Base-by-base conservation (phyloP, 192 early-diverging fungal genomes). In the Phycomyces blakesleeanus region DNA sequence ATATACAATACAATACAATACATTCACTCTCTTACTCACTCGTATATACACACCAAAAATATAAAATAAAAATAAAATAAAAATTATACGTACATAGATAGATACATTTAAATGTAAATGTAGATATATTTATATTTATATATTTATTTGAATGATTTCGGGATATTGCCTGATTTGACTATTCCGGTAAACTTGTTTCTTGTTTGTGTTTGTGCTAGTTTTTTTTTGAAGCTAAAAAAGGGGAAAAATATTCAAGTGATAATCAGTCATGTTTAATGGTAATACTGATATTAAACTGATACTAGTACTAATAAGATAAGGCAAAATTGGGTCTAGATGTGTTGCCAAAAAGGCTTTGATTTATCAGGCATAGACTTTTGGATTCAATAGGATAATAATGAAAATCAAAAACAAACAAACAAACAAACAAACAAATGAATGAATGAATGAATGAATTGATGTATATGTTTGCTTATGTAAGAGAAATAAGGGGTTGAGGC, bases 161-260 rank as follows among this genome's bases (percentile, higher is more conserved):
- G 44, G 44, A 47, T 47, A 47, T 47, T 47, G 2, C 44, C 44
- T 47, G 12, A 47, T 47, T 47, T 47, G 18, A 18, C 11, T 2
- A 47, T n/a, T 47, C 29, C 29, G 29, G 29, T 5, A 34, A 34
- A 7, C 7, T 34, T 2, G 29, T n/a, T n/a, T n/a, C n/a, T n/a
- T 34, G 29, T 34, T 34, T 34, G 2, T 34, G 2, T 34, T 34
- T 34, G 29, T 26, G 16, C 15, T 56, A 14, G 26, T 21, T 26
- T 55, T 14, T 16, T 55, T 55, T 55, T 56, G 29, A 27, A 56
- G 14, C 15, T 56, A 9, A 37, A 56, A 56, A 52, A 56, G 29
- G 20, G 16, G 29, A 38, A 16, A 56, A 18, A 37, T 15, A 38
- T n/a, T n/a, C n/a, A 20, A 56, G 38, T 29, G 38, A 56, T 20